These are phyloP conservation scores for Fomitiporia mediterranea DNA, from an alignment of 1,284 basidiomycete species.

Conservation along the genomic window DNA sequence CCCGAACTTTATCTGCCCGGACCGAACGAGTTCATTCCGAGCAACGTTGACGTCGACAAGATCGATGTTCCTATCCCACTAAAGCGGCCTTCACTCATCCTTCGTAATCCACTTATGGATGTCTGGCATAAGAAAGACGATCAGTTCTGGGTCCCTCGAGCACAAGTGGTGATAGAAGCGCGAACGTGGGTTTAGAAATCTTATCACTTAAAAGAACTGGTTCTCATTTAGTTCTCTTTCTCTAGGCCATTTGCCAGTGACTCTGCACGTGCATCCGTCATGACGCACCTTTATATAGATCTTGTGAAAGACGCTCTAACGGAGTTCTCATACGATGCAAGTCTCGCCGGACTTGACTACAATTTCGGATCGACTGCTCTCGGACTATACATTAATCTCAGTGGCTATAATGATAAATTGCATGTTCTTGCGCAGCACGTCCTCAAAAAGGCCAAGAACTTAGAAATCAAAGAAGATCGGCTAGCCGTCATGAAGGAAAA, in stretches of 20 bases:
- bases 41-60: conserved; percentile 81
- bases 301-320: conserved; percentile 86
- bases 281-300: conserved; percentile 81
- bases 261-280: conserved; percentile 53
- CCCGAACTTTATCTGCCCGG: conserved; percentile 74
- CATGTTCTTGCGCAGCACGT: conserved; percentile 74
- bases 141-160: conserved; percentile 90
- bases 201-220: background rate
- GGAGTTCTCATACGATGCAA: conserved; percentile 92
- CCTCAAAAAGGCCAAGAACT: conserved; percentile 64
- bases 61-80: conserved; percentile 62
- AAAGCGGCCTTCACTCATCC: conserved; percentile 71
- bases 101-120: conserved; percentile 64
- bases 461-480: conserved; percentile 69
- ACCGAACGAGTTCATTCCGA: conserved; percentile 87
- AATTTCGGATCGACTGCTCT: conserved; percentile 62
- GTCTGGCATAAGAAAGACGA: conserved; percentile 98
- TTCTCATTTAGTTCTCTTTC: conserved; percentile 4
- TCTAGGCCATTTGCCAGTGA: conserved; percentile 49
- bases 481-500: conserved; percentile 86
- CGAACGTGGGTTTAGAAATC: conserved; percentile 49
- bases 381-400: conserved; percentile 67
- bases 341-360: conserved; percentile 86
- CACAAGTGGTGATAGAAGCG: conserved; percentile 64
- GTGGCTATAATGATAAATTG: conserved; percentile 96